phyloP scores from a whole-genome alignment of 148 eudicot species.

The Nyssa sinensis region DNA sequence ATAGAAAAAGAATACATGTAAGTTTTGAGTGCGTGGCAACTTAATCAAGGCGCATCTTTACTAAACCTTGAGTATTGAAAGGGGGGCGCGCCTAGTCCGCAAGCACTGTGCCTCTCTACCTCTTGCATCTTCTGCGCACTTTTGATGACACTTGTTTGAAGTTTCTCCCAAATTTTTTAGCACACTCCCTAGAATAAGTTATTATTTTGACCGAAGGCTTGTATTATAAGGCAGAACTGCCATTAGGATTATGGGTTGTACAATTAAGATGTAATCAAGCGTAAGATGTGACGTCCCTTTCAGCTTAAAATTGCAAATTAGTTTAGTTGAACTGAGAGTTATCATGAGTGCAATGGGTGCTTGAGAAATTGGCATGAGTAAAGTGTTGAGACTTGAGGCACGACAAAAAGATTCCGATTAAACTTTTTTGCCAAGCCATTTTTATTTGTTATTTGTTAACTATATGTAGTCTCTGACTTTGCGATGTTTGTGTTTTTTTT shows the following conservation, averaged over 20 bases:
- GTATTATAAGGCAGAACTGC: neutral
- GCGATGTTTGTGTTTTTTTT: neutral
- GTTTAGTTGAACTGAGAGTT: neutral
- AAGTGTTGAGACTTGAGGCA: neutral
- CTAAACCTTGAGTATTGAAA: too few species aligned
- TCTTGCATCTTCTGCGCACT: too few species aligned
- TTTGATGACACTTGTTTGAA: too few species aligned
- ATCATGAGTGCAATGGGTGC: neutral
- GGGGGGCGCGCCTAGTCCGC: too few species aligned
- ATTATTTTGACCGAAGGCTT: neutral
- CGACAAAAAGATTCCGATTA: neutral
- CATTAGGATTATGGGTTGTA: neutral
- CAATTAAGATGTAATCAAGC: neutral
- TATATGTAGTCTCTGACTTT: too few species aligned
- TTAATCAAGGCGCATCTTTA: too few species aligned
- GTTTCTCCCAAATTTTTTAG: neutral
- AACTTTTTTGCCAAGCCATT: neutral
- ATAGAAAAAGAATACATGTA: too few species aligned
- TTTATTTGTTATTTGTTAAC: too few species aligned
- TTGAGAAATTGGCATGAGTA: neutral
- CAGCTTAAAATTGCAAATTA: neutral
- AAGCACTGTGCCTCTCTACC: too few species aligned
- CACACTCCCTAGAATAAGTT: neutral
- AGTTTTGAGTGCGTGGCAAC: too few species aligned
- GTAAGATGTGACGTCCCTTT: neutral